Evolutionary conservation across 1,284 basidiomycete genomes (phyloP), one percentile per base, ranked within the genome.

Genomic region (Thelephora terrestris): DNA sequence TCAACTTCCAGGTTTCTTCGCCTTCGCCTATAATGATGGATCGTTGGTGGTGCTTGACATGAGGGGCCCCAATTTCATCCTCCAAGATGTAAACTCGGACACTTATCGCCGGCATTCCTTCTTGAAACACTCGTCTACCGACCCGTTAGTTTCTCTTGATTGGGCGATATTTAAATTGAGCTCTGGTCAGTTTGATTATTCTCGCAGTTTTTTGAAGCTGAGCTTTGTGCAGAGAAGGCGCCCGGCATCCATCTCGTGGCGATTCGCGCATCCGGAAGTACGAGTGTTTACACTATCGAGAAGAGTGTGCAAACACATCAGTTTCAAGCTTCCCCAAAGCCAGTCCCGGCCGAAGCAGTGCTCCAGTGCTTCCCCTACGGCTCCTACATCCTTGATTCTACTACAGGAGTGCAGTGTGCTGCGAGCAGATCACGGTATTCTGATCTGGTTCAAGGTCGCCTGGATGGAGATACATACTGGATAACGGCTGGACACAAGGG

Each of bases 1-100:
- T 32, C n/a, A n/a, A n/a, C 10, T n/a, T 9, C 25, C 55, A 87
- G 88, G 88, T 3, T 88, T 92, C 60, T 65, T 89, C 35, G 84
- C 87, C 1, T 71, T 81, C 2, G 78, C 81, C 1, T 89, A 84
- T 58, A 61, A 64, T 5, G 74, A 75, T 47, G 80, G 79, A 2
- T 70, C 74, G 2, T 52, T 91, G 17, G 66, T 76, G 21, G 65
- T 91, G 27, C 61, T 90, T 17, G 84, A 91, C 58, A 73, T 90
- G 71, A 73, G 85, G 21, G 81, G 76, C 1, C 86, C 86, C 0
- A 70, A 71, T 7, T 67, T 91, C 10, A 74, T 90, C 18, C 58
- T 74, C 5, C 65, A 75, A 34, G 69, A 70, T 54, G 61, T 43
- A 64, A 42, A 63, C 27, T 64, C 46, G 20, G 12, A 42, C 21